Conservation (phyloP, 441 rosid genomes). For the Isatis lusitanica region DNA sequence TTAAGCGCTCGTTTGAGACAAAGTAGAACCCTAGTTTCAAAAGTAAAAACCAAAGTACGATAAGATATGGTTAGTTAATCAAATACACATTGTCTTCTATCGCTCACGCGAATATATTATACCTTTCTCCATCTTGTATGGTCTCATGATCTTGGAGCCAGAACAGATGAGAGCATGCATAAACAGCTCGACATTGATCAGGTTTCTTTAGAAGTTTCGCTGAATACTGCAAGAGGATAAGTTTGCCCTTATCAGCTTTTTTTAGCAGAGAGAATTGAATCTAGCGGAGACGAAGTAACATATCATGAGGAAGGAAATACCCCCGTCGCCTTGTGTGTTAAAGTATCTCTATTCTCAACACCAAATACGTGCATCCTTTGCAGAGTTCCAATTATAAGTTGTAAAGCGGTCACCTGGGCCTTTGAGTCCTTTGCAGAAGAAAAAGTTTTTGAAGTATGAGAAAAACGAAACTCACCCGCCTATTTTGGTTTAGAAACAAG, state of each 20-base stretch:
- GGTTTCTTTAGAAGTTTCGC: conserved; percentile 98
- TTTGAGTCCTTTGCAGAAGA: conserved; percentile 69
- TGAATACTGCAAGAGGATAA: conserved; percentile 70
- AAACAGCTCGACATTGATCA: conserved; percentile 98
- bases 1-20: conserved; percentile 94
- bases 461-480: not conserved
- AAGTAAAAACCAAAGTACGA: too few relatives aligned
- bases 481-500: conserved; percentile 3
- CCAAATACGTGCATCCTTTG: conserved; percentile 99
- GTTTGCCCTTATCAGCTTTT: conserved; percentile 30
- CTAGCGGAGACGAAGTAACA: conserved; percentile 9
- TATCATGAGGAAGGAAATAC: conserved; percentile 45
- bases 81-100: not conserved
- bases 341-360: conserved; percentile 95
- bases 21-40: conserved; percentile 64
- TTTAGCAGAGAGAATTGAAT: conserved; percentile 14
- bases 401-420: conserved; percentile 92
- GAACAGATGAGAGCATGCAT: conserved; percentile 91
- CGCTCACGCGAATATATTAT: not conserved
- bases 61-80: not conserved
- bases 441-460: conserved; percentile 3
- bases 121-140: conserved; percentile 97
- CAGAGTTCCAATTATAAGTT: conserved; percentile 89
- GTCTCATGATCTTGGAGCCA: conserved; percentile 94
- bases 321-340: conserved; percentile 97